Conservation (phyloP, 306 rosid genomes). For the Hylodesmum podocarpum region DNA sequence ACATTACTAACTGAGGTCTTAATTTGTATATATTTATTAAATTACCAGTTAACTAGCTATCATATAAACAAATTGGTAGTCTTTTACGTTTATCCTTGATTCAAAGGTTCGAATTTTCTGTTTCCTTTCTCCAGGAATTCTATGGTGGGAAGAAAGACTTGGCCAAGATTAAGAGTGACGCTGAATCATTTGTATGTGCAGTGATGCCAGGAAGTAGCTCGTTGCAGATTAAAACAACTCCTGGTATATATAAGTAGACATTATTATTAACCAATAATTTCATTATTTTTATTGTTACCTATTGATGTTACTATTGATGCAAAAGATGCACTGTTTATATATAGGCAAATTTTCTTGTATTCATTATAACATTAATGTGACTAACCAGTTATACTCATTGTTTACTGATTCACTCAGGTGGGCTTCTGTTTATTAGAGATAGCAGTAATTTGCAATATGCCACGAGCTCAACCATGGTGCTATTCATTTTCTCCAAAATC, state of each 20-base stretch:
- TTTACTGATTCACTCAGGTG: conserved; percentile 56
- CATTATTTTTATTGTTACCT: not conserved
- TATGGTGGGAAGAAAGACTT: conserved; percentile 56
- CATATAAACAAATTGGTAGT: not conserved
- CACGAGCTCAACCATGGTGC: conserved; percentile 62
- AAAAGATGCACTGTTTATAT: not conserved
- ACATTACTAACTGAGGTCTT: conserved; percentile 59
- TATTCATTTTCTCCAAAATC: conserved; percentile 60
- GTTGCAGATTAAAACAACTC: conserved; percentile 55
- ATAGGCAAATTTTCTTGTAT: not conserved
- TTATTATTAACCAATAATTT: not conserved
- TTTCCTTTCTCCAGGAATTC: conserved; percentile 51
- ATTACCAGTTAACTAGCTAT: not conserved
- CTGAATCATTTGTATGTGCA: conserved; percentile 65
- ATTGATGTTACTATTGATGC: not conserved
- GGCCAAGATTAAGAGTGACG: conserved; percentile 53
- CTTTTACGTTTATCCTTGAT: not conserved
- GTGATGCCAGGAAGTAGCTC: conserved; percentile 85
- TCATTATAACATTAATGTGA: not conserved
- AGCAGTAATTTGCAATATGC: conserved; percentile 75
- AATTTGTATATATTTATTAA: not conserved
- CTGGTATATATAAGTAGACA: conserved; percentile 42
- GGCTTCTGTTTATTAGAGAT: conserved; percentile 71
- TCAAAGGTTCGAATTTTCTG: not conserved
- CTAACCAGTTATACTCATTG: not conserved